Percentiles rank a stretch among this genome's conserved stretches.
Conservation (phyloP, 2,329 filamentous ascomycete species). For the Aureobasidium lini region DNA sequence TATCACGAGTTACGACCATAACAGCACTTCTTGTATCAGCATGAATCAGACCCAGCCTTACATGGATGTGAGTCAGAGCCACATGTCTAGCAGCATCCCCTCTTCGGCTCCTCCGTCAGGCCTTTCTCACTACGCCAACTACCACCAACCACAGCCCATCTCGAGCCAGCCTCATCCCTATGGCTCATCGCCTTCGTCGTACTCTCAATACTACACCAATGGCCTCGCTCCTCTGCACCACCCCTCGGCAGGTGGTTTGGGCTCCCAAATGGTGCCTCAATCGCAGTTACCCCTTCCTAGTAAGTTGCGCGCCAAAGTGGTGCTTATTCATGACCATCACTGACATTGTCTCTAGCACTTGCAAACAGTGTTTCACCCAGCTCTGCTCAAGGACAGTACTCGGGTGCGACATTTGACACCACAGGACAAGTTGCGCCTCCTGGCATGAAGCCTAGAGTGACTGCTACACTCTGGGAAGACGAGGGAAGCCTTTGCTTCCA, state of each 20-base stretch:
- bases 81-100: conserved; percentile 19
- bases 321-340: conserved; percentile 13
- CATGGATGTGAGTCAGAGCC: conserved; percentile 53
- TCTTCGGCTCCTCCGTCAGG: conserved; percentile 51
- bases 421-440: conserved; percentile 89
- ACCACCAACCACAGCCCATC: conserved; percentile 53
- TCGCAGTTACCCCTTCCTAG: conserved; percentile 57
- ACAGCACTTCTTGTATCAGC: conserved; percentile 36
- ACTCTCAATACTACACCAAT: conserved; percentile 69
- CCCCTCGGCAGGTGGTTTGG: conserved; percentile 63
- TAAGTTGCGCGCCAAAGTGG: conserved; percentile 4
- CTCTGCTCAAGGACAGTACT: conserved; percentile 22
- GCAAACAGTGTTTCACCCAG: conserved; percentile 15
- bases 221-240: conserved; percentile 77
- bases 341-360: not conserved
- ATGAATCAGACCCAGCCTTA: conserved; percentile 83
- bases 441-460: conserved; percentile 93
- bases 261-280: conserved; percentile 57
- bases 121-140: conserved; percentile 70
- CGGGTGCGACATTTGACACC: conserved; percentile 52
- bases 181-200: conserved; percentile 60
- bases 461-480: conserved; percentile 95
- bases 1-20: conserved; percentile 15
- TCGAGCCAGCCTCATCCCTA: conserved; percentile 28
- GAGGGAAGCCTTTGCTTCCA: conserved; percentile 97